Evolutionary conservation across 257 asterid species (phyloP).

Genomic region (Cruciata laevipes): DNA sequence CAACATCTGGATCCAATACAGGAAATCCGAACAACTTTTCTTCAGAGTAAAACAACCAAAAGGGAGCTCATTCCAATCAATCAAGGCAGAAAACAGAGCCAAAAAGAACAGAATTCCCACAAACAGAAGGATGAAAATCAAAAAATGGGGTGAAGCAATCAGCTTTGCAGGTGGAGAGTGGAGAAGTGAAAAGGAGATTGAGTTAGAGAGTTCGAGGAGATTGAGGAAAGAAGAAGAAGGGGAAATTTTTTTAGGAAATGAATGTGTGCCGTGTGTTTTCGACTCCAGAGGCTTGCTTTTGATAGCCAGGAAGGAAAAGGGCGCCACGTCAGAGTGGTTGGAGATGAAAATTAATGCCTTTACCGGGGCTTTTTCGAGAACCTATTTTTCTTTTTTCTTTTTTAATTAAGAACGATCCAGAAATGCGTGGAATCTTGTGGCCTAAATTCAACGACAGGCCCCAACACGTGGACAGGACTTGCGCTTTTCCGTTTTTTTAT

Average conservation of each 20-base stretch:
- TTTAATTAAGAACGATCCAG: constrained; percentile 33
- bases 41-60: constrained; percentile 8
- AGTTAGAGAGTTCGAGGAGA: background rate
- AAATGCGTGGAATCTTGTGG: constrained; percentile 64
- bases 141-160: background rate
- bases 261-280: constrained; percentile 1
- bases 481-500: constrained; percentile 17
- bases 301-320: constrained; percentile 9
- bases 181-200: constrained; percentile 4
- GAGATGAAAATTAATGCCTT: constrained; percentile 10
- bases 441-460: constrained; percentile 41
- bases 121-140: background rate
- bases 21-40: background rate
- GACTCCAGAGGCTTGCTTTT: constrained; percentile 13
- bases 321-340: constrained; percentile 54
- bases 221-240: background rate
- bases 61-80: constrained; percentile 18
- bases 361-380: background rate
- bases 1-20: constrained; percentile 11
- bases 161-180: background rate
- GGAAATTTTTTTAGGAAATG: background rate
- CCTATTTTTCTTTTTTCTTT: background rate
- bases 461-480: constrained; percentile 54
- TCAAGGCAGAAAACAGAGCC: constrained; percentile 13
- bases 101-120: background rate